phyloP scores from a whole-genome alignment of 2,329 filamentous ascomycete species.

The Stemphylium beticola region DNA sequence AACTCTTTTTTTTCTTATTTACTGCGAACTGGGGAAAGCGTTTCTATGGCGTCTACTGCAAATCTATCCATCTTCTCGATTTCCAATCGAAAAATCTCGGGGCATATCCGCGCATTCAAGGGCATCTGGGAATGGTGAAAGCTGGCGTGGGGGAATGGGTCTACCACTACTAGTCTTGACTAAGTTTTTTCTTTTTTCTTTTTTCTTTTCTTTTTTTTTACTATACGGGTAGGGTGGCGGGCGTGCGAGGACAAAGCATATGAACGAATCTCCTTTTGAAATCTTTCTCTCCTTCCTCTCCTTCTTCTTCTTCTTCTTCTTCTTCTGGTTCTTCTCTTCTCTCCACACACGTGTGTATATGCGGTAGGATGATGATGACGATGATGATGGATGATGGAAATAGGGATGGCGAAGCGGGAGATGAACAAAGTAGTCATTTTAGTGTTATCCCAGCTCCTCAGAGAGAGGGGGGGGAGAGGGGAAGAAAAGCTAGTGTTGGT shows the following conservation, averaged over 20 bases:
- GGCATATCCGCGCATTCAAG: slow-evolving; percentile 16
- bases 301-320: neutral
- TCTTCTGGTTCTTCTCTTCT: neutral
- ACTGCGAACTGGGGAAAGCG: slow-evolving; percentile 2
- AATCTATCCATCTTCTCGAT: neutral
- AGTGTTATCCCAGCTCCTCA: too few relatives aligned
- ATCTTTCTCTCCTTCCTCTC: neutral
- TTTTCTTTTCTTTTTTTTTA: too few relatives aligned
- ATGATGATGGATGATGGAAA: too few relatives aligned
- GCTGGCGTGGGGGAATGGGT: slow-evolving; percentile 7
- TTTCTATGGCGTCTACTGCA: slow-evolving; percentile 4
- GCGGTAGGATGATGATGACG: too few relatives aligned
- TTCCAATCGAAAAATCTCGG: neutral
- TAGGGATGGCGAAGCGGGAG: too few relatives aligned
- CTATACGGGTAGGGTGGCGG: slow-evolving; percentile 10
- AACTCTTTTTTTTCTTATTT: slow-evolving; percentile 7
- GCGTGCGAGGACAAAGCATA: neutral
- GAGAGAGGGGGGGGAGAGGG: too few relatives aligned
- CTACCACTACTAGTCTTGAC: neutral
- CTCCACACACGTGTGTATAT: neutral
- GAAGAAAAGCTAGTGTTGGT: too few relatives aligned
- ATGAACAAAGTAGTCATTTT: too few relatives aligned
- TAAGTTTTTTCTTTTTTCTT: neutral
- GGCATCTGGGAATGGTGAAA: slow-evolving; percentile 4
- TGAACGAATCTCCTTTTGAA: slow-evolving; percentile 1